Base-by-base conservation (phyloP, 352 stramenopile species). In the Globisporangium polare region DNA sequence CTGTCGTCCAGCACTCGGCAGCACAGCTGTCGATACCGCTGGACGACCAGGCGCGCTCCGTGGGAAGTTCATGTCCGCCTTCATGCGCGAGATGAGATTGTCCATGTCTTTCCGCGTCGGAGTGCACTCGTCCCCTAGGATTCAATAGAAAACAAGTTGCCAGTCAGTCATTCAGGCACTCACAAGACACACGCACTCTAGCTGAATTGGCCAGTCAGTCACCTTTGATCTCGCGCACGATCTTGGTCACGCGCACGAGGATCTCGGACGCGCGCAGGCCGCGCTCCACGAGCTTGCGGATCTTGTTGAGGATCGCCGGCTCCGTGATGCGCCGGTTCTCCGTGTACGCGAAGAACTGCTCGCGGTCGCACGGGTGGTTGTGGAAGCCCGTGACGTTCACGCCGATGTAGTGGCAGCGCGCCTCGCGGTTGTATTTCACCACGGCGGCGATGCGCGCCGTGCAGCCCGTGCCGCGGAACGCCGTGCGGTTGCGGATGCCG, bases 291-390 rank as follows among this genome's bases (percentile, higher is more conserved):
- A 37, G 33, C 9, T 37, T 37, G 33, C 33, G 33, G 3, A 37
- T 37, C 33, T 13, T 37, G 33, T 37, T 37, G 12, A 37, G 29
- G 17, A 56, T 20, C 18, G 50, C 18, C 8, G 50, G 50, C 29
- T 42, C 50, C 29, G 29, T 56, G 50, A 56, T 56, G 50, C 50
- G 29, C 20, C 50, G 50, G 26, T 39, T 56, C 29, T 56, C 50
- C 5, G 50, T 20, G 50, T 56, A 56, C 50, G 29, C 50, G 20
- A 45, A 56, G 31, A 29, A 56, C 29, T 42, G 50, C 50, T 35
- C 29, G 29, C 33, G 29, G 29, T 56, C 50, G 29, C 50, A 56
- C 31, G 31, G 29, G 33, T 37, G 53, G 24, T 60, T 60, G 53
- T 60, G 53, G 12, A 15, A 47, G 4, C 53, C 39, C 8, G 26